Evolutionary conservation across 2,329 filamentous ascomycete genomes (phyloP), one percentile per base, ranked within the genome.

Genomic region (Aspergillus niger): DNA sequence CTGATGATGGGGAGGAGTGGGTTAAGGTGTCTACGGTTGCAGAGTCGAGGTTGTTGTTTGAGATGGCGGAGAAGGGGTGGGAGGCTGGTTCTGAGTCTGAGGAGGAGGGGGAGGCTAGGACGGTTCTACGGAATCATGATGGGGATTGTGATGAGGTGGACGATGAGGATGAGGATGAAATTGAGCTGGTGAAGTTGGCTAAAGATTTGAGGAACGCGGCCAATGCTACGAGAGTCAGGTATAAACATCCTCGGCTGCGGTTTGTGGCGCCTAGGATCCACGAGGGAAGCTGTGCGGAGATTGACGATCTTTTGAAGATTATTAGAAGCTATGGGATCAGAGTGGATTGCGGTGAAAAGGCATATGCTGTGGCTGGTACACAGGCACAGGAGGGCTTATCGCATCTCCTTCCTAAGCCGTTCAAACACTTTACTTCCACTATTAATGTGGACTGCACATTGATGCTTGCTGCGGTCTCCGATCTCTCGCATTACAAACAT

Each of bases 381-480:
- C 41, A 63, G 44, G 59, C 60, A 22, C 41, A 63, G 44, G 59
- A 62, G 15, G 63, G 69, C 8, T 69, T 80, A 55, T 58, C 60
- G 13, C 67, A 66, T 47, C 72, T 80, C n/a, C 69, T 80, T 22
- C 78, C 79, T 20, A 71, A 76, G 49, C 72, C 74, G 13, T 76
- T 75, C 68, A 74, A 76, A 51, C 70, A 72, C 22, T 74, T 80
- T 64, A 81, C 79, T n/a, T 47, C 74, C 8, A 76, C 73, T 10
- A 63, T 83, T 47, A 81, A 82, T 64, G 74, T 81, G 51, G 81
- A 83, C 63, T 81, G 79, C 65, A 91, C 89, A 1, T 85, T 91
- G 50, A 81, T 93, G 5, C 82, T 93, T 5, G 89, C 89, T 4
- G 78, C 92, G 2, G 84, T 89, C 1, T 91, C 89, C 0, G 90